Base-by-base conservation (phyloP, 371 early-diverging fungal genomes). In the Phascolomyces articulosus region DNA sequence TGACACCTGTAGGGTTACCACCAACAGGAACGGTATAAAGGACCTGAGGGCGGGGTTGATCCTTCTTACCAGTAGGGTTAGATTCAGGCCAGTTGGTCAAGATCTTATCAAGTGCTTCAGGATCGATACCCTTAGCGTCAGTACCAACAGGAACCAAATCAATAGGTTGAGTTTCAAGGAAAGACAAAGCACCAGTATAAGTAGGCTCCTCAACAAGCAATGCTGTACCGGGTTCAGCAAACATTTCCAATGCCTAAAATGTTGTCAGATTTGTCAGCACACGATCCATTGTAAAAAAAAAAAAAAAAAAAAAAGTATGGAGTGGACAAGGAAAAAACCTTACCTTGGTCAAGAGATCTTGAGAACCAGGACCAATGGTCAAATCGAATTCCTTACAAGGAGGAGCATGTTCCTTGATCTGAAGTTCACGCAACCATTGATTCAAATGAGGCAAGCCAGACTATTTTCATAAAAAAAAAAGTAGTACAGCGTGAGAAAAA, bases 1-100 rank as follows among this genome's bases (percentile, higher is more conserved):
- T 87, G n/a, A 73, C 74, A 26, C 93, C 93, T 1, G 92, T 89
- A 0, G 93, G 93, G 71, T 93, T 94, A 21, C 88, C 86, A 18
- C 89, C 92, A 16, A 77, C 81, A 13, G 92, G 92, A 11, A 92
- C 88, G 3, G 85, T 85, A 62, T 87, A 85, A 23, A 87, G 58
- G 21, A 78, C 60, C 51, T 77, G 75, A 40, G 85, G 85, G 31
- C 81, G 79, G 13, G 78, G 63, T 28, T 83, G 77, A 28, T 78
- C 75, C 34, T 77, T 73, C 31, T 68, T 66, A 3, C 71, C 71
- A 21, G 29, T 65, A 2, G 73, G 69, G n/a, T 72, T 68, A 9
- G 66, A 65, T 1, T 67, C 60, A 2, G 79, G 75, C 87, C 87
- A 88, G 27, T 74, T 68, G 4, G 71, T 66, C 28, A 89, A 65